phyloP scores from a whole-genome alignment of 1,284 basidiomycete genomes.

The Boletellus deceptivus region DNA sequence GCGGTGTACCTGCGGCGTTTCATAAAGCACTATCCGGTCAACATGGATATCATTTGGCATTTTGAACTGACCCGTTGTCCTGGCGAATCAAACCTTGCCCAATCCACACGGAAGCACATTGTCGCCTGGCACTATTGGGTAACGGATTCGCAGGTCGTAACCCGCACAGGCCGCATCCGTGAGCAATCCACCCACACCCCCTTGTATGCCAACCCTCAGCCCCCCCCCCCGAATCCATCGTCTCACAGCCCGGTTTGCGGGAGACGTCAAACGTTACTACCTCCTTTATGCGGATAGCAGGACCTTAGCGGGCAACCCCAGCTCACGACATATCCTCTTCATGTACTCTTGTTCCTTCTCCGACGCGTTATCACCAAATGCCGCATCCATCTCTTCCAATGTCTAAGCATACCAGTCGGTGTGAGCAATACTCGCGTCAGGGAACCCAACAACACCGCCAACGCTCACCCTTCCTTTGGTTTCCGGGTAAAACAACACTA shows the following conservation, averaged over 20 bases:
- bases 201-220: not conserved
- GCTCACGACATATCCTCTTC: constrained; percentile 28
- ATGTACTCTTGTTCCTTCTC: constrained; percentile 30
- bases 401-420: constrained; percentile 20
- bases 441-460: not conserved
- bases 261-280: not conserved
- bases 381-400: constrained; percentile 35
- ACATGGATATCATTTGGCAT: constrained; percentile 1
- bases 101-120: not conserved
- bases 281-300: constrained; percentile 18
- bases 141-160: not conserved
- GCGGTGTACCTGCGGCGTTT: constrained; percentile 9
- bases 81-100: constrained; percentile 3
- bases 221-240: too few species aligned
- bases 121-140: not conserved
- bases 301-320: constrained; percentile 29
- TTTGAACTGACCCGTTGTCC: not conserved
- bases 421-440: constrained; percentile 7
- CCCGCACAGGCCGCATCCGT: not conserved
- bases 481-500: constrained; percentile 33
- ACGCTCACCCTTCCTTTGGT: constrained; percentile 33
- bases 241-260: not conserved
- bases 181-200: not conserved
- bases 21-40: constrained; percentile 4
- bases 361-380: constrained; percentile 31